Base-by-base conservation (phyloP, 1,284 basidiomycete genomes). In the Schizophyllum commune region DNA sequence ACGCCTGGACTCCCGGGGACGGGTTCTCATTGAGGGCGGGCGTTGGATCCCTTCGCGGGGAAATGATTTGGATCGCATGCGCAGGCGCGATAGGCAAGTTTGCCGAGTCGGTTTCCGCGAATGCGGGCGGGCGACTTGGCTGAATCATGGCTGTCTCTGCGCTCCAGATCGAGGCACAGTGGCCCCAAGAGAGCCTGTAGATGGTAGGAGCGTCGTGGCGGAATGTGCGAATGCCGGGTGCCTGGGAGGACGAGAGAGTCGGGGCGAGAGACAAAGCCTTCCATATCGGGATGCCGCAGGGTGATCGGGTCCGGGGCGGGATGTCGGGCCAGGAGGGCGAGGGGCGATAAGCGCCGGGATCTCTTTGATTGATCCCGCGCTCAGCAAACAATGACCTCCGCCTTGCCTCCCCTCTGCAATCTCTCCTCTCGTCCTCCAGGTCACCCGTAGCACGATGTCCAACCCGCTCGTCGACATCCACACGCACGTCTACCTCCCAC, bases 401-500 rank as follows among this genome's bases (percentile, higher is more conserved):
- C 39, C 39, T 47, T 17, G 39, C 9, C 39, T 47, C 39, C 17
- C 17, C 39, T 47, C 17, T 47, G 3, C 39, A 13, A 47, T 17
- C 39, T 47, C 39, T 47, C 39, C 39, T 47, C 39, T 17, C 9
- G 2, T 17, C 39, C 9, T 17, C 9, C 13, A 3, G 4, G 17
- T 47, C 39, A 3, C 17, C 39, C 39, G 39, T 47, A 47, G 8
- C 39, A 47, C 39, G 13, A 47, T 47, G 39, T 11, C 39, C 39
- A 13, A 11, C 39, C 54, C 55, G 15, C 78, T 89, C 55, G 82
- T 93, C 57, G 91, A 92, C 74, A 77, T 93, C 32, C 91, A 93
- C 74, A 90, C 89, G 9, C 92, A 93, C 67, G 82, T 92, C 61
- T 94, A 92, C 69, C 82, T 92, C 27, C 85, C 89, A 7, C 81